Base-by-base conservation (phyloP, 306 rosid species). In the Acacia acuminata region DNA sequence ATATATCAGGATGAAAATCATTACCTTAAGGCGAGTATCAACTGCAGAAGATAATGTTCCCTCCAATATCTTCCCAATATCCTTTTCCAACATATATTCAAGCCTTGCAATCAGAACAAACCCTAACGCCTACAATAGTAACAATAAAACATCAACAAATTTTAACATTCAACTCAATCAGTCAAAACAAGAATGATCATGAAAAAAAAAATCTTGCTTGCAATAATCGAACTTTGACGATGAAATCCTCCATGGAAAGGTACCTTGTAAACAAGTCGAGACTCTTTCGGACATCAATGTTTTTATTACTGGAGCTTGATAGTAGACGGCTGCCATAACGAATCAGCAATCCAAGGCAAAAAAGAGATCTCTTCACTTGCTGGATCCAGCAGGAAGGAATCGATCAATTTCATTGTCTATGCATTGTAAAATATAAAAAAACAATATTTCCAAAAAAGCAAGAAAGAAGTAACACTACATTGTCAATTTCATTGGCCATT, bases 21-120 rank as follows among this genome's bases (percentile, higher is more conserved):
- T 86, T 88, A 92, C 99, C 98, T 92, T 96, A 58, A 94, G 90
- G 61, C 97, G 94, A 56, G 82, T 84, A 86, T 96, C 98, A 82
- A 94, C 86, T 24, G 73, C 77, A 44, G 94, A 84, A 63, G 97
- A 88, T 61, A 87, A 67, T 58, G 83, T 76, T 60, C 47, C 84
- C 84, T 87, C 98, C 71, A 95, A 69, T 83, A 95, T 85, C 89
- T 86, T 96, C 75, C 97, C 98, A 66, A 96, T 89, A 80, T 89
- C 97, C 27, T 86, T 88, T 81, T 91, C 97, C 90, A 96, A 87
- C 99, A 96, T 96, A 85, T 78, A 90, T 77, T 96, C 97, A 20
- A 98, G 99, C 91, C 96, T 90, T 22, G 98, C 98, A 86, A 96
- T 93, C 77, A 96, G 87, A 71, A 93, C 91, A 86, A 84, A 93